phyloP scores from a whole-genome alignment of 371 early-diverging fungal species.

The Sporodiniella umbellata region DNA sequence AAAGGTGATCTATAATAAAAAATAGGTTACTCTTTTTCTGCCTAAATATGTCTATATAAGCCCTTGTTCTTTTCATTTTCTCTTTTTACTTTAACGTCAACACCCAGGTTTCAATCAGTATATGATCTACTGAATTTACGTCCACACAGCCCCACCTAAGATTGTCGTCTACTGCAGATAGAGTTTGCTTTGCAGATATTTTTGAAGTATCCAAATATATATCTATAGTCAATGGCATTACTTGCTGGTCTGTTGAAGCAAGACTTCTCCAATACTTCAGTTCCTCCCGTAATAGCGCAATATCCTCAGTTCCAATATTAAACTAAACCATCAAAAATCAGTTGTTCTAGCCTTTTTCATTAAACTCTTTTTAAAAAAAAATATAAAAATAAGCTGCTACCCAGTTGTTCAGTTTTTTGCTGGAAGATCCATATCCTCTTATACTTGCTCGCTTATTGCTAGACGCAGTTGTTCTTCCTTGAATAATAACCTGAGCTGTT shows the following conservation, averaged over 20 bases:
- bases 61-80: not conserved
- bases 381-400: too few relatives aligned
- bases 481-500: conserved; percentile 59
- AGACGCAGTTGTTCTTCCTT: conserved; percentile 61
- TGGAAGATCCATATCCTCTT: conserved; percentile 10
- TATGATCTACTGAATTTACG: conserved; percentile 24
- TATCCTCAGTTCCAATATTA: conserved; percentile 77
- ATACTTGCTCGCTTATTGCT: conserved; percentile 38
- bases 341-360: not conserved
- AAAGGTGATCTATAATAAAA: conserved; percentile 36
- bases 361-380: too few relatives aligned
- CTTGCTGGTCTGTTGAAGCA: conserved; percentile 25
- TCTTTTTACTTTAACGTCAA: conserved; percentile 63
- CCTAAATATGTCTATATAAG: too few relatives aligned
- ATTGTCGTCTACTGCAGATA: conserved; percentile 22
- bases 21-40: not conserved
- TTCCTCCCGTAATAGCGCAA: conserved; percentile 66
- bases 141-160: conserved; percentile 19
- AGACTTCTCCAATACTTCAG: conserved; percentile 69
- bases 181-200: conserved; percentile 15
- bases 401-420: conserved; percentile 24
- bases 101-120: conserved; percentile 80
- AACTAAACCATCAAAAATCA: conserved; percentile 50
- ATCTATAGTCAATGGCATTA: conserved; percentile 72
- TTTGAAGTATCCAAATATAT: conserved; percentile 70